Conservation (phyloP, 192 early-diverging fungal genomes). For the Diversispora eburnea region DNA sequence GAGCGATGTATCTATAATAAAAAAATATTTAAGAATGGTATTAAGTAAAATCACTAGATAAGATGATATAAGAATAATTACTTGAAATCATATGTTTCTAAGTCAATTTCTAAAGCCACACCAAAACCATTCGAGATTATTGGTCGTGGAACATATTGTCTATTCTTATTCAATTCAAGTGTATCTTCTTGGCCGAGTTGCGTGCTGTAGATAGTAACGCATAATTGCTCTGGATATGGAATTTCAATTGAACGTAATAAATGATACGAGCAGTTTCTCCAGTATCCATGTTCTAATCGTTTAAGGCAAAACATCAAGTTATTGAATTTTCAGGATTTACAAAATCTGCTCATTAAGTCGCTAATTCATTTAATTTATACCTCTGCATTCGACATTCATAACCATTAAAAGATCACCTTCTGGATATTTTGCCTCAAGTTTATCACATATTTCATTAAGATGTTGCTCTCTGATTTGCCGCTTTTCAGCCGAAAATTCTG, state of each 20-base stretch:
- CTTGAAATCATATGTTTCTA: slow-evolving; percentile 14
- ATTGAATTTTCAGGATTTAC: background rate
- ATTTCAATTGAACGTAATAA: background rate
- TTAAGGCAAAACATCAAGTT: background rate
- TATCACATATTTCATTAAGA: background rate
- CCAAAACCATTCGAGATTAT: background rate
- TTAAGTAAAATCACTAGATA: background rate
- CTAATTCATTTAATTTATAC: background rate
- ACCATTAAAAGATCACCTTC: slow-evolving; percentile 1
- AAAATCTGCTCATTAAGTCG: background rate
- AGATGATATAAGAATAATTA: background rate
- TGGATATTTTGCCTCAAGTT: background rate
- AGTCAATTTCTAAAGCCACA: slow-evolving; percentile 15
- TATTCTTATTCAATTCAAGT: slow-evolving; percentile 11
- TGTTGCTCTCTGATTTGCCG: background rate
- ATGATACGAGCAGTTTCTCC: background rate
- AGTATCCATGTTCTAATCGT: background rate
- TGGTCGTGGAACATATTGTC: background rate
- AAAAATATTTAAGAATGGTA: background rate
- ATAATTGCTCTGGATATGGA: background rate
- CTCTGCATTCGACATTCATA: background rate
- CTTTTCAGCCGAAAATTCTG: background rate
- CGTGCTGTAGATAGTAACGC: slow-evolving; percentile 10
- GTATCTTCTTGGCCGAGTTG: slow-evolving; percentile 4
- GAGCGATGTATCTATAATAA: slow-evolving; percentile 8